Percentiles rank a stretch among this genome's conserved stretches.
phyloP scores from a whole-genome alignment of 1,284 basidiomycete genomes.

The Papiliotrema terrestris region DNA sequence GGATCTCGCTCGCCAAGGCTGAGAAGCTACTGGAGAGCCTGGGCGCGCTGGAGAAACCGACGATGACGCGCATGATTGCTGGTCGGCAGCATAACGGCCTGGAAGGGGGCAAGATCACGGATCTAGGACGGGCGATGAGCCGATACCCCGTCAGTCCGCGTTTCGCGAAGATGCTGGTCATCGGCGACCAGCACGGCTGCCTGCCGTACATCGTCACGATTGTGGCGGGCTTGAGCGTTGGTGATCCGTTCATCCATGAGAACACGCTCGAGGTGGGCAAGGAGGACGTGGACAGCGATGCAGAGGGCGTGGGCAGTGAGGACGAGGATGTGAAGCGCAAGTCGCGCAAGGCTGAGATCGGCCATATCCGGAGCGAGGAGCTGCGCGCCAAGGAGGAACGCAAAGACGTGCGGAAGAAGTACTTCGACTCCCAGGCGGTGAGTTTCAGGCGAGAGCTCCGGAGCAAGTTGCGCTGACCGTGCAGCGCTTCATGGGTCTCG shows the following conservation, averaged over 20 bases:
- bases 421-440: constrained; percentile 75
- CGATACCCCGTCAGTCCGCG: constrained; percentile 89
- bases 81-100: constrained; percentile 41
- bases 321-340: constrained; percentile 35
- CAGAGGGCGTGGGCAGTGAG: constrained; percentile 46
- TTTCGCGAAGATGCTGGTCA: constrained; percentile 90
- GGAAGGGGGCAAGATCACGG: constrained; percentile 68
- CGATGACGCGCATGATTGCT: constrained; percentile 44
- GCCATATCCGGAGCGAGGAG: constrained; percentile 59
- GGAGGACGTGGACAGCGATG: constrained; percentile 40
- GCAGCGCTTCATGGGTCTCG: constrained; percentile 74
- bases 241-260: constrained; percentile 92
- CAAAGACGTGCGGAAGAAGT: constrained; percentile 64
- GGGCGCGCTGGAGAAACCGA: constrained; percentile 66
- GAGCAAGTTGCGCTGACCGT: constrained; percentile 9
- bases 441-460: constrained; percentile 14
- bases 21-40: constrained; percentile 77
- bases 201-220: constrained; percentile 87
- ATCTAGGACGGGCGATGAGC: constrained; percentile 85
- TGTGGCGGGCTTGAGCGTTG: constrained; percentile 88
- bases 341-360: constrained; percentile 48
- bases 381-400: constrained; percentile 65
- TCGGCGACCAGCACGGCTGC: constrained; percentile 86
- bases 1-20: constrained; percentile 70
- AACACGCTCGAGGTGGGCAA: constrained; percentile 58